Conservation (phyloP, 1,139 yeast species). For the Yamadazyma friedrichii region DNA sequence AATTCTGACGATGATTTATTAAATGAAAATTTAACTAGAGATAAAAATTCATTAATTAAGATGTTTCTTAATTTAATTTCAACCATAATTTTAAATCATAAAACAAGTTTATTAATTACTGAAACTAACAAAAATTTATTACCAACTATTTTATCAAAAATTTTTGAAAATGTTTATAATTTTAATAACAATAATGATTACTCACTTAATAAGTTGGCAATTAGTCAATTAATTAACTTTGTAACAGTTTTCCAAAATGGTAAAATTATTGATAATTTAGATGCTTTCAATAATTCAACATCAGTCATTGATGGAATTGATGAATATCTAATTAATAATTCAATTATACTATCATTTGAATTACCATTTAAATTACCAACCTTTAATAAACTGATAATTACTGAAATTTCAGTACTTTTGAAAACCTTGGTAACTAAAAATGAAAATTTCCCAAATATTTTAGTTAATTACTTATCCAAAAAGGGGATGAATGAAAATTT, state of each 20-base stretch:
- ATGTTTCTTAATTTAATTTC: slow-evolving; percentile 69
- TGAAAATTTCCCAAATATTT: slow-evolving; percentile 45
- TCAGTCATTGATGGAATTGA: slow-evolving; percentile 70
- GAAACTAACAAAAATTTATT: slow-evolving; percentile 62
- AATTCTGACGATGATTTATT: slow-evolving; percentile 16
- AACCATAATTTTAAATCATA: slow-evolving; percentile 71
- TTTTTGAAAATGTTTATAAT: slow-evolving; percentile 65
- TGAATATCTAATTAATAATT: slow-evolving; percentile 64
- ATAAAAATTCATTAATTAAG: slow-evolving; percentile 61
- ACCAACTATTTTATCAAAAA: slow-evolving; percentile 60
- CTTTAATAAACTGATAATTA: slow-evolving; percentile 67
- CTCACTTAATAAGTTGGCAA: slow-evolving; percentile 63
- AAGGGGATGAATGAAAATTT: slow-evolving; percentile 61
- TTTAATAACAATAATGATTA: slow-evolving; percentile 21
- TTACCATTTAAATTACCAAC: slow-evolving; percentile 70
- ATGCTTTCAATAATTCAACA: slow-evolving; percentile 52
- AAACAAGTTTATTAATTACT: slow-evolving; percentile 73
- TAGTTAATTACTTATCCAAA: slow-evolving; percentile 55
- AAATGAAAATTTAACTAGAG: slow-evolving; percentile 56
- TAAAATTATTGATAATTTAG: slow-evolving; percentile 52
- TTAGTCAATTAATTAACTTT: slow-evolving; percentile 67
- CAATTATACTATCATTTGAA: slow-evolving; percentile 71
- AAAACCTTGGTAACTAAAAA: slow-evolving; percentile 53
- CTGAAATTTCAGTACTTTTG: slow-evolving; percentile 72
- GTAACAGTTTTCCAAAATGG: slow-evolving; percentile 59